Evolutionary conservation across 2,329 filamentous ascomycete genomes (phyloP).

Genomic region (Microcera coccophila): DNA sequence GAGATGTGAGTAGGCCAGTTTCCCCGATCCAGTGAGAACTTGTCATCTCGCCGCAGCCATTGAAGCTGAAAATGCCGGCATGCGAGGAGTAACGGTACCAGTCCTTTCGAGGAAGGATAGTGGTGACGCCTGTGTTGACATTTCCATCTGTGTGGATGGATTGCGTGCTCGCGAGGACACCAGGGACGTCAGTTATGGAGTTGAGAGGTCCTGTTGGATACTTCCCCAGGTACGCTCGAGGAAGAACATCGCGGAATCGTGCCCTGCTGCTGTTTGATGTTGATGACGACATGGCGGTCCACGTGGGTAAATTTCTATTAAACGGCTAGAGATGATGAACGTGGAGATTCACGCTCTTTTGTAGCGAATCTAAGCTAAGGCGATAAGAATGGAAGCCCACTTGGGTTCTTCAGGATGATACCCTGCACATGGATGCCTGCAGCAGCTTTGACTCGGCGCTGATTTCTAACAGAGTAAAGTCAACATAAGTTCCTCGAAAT

Average conservation of each 20-base stretch:
- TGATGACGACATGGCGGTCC: neutral
- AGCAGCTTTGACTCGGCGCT: too few relatives aligned
- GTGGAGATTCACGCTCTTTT: too few relatives aligned
- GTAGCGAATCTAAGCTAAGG: too few relatives aligned
- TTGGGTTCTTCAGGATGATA: too few relatives aligned
- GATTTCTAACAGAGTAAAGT: neutral
- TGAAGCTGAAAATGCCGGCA: slow-evolving; percentile 57
- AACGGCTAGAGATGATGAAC: too few relatives aligned
- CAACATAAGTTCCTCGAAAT: neutral
- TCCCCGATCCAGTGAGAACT: slow-evolving; percentile 60
- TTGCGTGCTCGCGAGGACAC: slow-evolving; percentile 45
- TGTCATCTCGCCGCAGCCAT: slow-evolving; percentile 61
- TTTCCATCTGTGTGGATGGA: slow-evolving; percentile 36
- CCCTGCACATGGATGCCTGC: too few relatives aligned
- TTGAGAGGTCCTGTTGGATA: slow-evolving; percentile 45
- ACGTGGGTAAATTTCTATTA: neutral
- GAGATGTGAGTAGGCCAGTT: slow-evolving; percentile 55
- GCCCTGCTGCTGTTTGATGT: slow-evolving; percentile 1
- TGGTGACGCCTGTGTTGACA: slow-evolving; percentile 49
- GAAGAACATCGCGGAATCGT: slow-evolving; percentile 31
- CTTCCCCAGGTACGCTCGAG: slow-evolving; percentile 40
- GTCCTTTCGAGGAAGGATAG: slow-evolving; percentile 43
- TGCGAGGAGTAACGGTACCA: slow-evolving; percentile 46
- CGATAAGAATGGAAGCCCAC: too few relatives aligned
- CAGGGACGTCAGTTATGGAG: slow-evolving; percentile 49